A percentile compares a stretch with the other conserved stretches of the same genome.
These are phyloP conservation scores for Trichoderma virens DNA, from an alignment of 495 filamentous ascomycete genomes.

Conservation along the genomic window DNA sequence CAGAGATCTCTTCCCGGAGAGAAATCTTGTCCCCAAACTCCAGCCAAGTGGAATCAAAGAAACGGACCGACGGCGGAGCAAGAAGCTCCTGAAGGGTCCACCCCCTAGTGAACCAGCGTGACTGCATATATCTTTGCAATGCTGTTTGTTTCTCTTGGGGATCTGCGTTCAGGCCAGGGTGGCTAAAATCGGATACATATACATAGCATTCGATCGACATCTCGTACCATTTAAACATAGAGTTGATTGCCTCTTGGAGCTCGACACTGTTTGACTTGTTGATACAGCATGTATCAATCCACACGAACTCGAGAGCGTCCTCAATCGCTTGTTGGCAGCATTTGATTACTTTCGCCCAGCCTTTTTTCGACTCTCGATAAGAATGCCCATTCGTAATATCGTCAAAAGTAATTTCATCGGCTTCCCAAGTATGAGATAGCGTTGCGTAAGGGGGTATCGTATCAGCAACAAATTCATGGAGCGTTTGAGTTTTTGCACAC, in stretches of 20 bases:
- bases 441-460: constrained; percentile 14
- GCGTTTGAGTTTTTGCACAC: not conserved
- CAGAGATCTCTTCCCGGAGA: constrained; percentile 18
- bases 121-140: constrained; percentile 5
- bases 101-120: too few relatives aligned
- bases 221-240: constrained; percentile 35
- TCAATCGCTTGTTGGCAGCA: constrained; percentile 16
- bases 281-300: constrained; percentile 37
- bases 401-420: constrained; percentile 17
- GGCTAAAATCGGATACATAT: constrained; percentile 28
- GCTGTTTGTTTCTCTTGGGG: not conserved
- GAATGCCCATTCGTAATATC: not conserved
- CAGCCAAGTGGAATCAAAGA: constrained; percentile 26
- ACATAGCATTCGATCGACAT: constrained; percentile 30
- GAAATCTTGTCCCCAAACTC: constrained; percentile 21
- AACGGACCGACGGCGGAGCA: constrained; percentile 21
- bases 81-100: constrained; percentile 36
- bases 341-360: constrained; percentile 21
- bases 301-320: constrained; percentile 22
- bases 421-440: constrained; percentile 18
- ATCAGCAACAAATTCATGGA: not conserved
- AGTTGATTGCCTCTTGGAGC: too few relatives aligned
- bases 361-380: constrained; percentile 2
- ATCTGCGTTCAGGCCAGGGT: not conserved
- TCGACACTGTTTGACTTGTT: constrained; percentile 38